Base-by-base conservation (phyloP, 2,329 filamentous ascomycete species). In the Penicillium sp. region DNA sequence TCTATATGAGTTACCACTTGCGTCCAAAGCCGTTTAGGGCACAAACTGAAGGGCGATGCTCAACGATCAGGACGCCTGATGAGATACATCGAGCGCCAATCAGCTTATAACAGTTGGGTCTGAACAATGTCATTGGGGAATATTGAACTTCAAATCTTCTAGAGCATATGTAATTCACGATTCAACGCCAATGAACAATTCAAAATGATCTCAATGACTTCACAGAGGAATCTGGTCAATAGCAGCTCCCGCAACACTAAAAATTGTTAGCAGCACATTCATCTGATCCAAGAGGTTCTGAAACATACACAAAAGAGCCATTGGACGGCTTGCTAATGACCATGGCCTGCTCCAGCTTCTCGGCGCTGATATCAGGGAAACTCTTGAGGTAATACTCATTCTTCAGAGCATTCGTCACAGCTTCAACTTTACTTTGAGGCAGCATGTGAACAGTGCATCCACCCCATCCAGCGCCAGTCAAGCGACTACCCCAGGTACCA, bases 391-490 rank as follows among this genome's bases (percentile, higher is more conserved):
- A 97, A 71, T 97, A 99, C 68, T 91, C 85, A 57, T 81, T 81
- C 64, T 88, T 84, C 81, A 94, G 85, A 5, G 89, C 89, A 65
- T 83, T 79, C 70, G 83, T 90, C 21, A 99, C 89, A 24, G 78
- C 83, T 5, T 87, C 85, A 0, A 96, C 88, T 73, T 88, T 93
- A 65, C 90, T 83, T 52, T 85, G 88, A 0, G 93, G 88, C 47
- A 97, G 88, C 52, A 99, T 81, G 75, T 99, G 94, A 52, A 99
- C 93, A 55, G 85, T 94, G 76, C 94, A 97, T 2, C 94, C 94
- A 56, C 94, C 94, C 94, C 94, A 99, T 3, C 94, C 94, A 0
- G 94, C 94, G 36, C 94, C 94, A 0, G 93, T 97, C 62, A 96
- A 76, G 24, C 93, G 80, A 62, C 88, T 91, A 26, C 93, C 94